Evolutionary conservation across 176 grass and related monocot species (phyloP).

Genomic region (Elymus sibiricus): DNA sequence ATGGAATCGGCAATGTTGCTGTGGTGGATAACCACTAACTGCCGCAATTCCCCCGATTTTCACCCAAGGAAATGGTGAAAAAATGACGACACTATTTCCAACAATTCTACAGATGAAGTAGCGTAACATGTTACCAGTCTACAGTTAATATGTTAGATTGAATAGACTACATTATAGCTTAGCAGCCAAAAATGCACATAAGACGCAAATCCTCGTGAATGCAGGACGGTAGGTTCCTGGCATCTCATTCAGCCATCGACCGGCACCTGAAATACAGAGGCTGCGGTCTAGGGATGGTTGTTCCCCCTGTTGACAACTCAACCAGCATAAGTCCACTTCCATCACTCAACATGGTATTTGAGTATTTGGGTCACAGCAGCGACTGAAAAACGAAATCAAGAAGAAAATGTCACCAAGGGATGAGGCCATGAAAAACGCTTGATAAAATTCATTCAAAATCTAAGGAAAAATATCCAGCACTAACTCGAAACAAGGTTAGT

Average conservation of each 20-base stretch:
- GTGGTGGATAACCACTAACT: neutral
- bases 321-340: neutral
- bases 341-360: neutral
- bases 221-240: neutral
- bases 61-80: neutral
- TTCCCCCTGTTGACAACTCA: neutral
- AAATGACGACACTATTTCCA: neutral
- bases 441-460: neutral
- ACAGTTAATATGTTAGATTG: conserved; percentile 1
- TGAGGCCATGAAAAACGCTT: neutral
- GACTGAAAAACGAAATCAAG: neutral
- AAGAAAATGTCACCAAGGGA: neutral
- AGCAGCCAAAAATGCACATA: neutral
- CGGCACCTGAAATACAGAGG: neutral
- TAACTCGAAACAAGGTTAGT: neutral
- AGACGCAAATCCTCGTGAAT: neutral
- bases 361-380: neutral
- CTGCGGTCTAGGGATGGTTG: neutral
- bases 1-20: neutral
- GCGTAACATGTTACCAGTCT: neutral
- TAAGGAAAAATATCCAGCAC: neutral
- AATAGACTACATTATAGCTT: neutral
- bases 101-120: neutral
- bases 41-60: neutral
- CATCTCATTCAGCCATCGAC: neutral